Base-by-base conservation (phyloP, 1,139 yeast species). In the Scheffersomyces stambukii region DNA sequence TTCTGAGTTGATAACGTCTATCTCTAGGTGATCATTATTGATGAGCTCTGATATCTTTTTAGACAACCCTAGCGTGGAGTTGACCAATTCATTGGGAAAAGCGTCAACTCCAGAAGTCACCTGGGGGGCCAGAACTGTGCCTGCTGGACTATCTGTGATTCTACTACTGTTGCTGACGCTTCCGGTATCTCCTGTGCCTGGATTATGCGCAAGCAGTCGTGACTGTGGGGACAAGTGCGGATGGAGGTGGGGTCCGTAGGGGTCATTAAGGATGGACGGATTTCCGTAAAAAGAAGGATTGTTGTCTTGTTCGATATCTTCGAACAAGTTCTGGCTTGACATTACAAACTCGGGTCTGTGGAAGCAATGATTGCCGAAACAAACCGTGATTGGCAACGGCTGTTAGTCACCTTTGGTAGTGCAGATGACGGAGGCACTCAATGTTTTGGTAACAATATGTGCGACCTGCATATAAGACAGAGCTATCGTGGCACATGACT, bases 301-400 rank as follows among this genome's bases (percentile, higher is more conserved):
- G 47, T 67, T 67, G 43, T 67, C 74, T 42, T 66, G 71, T 38
- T 67, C 74, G 28, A 66, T 63, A 38, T 64, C 71, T 33, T 54
- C 62, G 35, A 58, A 58, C 31, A 48, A 34, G 27, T 41, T 42
- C 19, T 39, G 45, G 19, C 36, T 36, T 15, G 45, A 41, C 42
- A 38, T 38, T 17, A n/a, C n/a, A n/a, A n/a, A n/a, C n/a, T n/a
- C n/a, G n/a, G n/a, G n/a, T n/a, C n/a, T n/a, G n/a, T n/a, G n/a
- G n/a, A n/a, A n/a, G n/a, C n/a, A n/a, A n/a, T n/a, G n/a, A n/a
- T n/a, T n/a, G n/a, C n/a, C n/a, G n/a, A n/a, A n/a, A n/a, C n/a
- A n/a, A n/a, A n/a, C n/a, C n/a, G n/a, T n/a, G n/a, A n/a, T n/a
- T n/a, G n/a, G n/a, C n/a, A n/a, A n/a, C n/a, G n/a, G n/a, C n/a